phyloP scores from a whole-genome alignment of 2,329 filamentous ascomycete species.

The Fusarium anguioides region DNA sequence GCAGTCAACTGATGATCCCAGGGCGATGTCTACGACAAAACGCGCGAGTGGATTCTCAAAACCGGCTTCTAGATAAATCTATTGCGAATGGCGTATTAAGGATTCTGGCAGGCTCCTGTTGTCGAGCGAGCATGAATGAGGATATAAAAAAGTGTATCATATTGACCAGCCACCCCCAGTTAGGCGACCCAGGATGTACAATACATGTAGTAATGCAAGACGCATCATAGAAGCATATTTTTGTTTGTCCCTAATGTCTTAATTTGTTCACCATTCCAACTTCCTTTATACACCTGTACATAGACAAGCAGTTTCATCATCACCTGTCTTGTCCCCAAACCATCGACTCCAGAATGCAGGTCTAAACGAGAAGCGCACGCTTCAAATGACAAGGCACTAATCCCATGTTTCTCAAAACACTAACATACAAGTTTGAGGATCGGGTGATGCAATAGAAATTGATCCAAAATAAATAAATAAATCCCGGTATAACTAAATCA shows the following conservation, averaged over 20 bases:
- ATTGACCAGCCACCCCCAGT: conserved; percentile 38
- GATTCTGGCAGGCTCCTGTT: not conserved
- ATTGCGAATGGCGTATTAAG: not conserved
- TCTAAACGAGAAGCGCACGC: conserved; percentile 45
- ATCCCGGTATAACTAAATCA: conserved; percentile 42
- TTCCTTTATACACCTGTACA: conserved; percentile 41
- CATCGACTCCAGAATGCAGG: conserved; percentile 47
- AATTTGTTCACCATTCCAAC: conserved; percentile 42
- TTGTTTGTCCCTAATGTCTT: conserved; percentile 42
- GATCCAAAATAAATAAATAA: conserved; percentile 36
- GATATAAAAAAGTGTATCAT: conserved; percentile 44
- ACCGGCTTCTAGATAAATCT: conserved; percentile 49
- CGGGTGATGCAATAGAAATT: conserved; percentile 22
- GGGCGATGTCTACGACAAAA: conserved; percentile 50
- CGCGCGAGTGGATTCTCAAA: conserved; percentile 49
- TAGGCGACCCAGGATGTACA: conserved; percentile 44
- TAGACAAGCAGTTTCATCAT: conserved; percentile 38
- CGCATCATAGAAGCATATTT: conserved; percentile 39
- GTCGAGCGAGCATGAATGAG: not conserved
- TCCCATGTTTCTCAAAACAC: conserved; percentile 43
- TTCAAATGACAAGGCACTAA: conserved; percentile 44
- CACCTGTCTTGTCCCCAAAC: conserved; percentile 38
- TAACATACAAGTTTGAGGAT: conserved; percentile 46
- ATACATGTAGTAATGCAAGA: conserved; percentile 47
- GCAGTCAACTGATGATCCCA: conserved; percentile 30